Conservation (phyloP, 1,284 basidiomycete species). For the Somion occarium region DNA sequence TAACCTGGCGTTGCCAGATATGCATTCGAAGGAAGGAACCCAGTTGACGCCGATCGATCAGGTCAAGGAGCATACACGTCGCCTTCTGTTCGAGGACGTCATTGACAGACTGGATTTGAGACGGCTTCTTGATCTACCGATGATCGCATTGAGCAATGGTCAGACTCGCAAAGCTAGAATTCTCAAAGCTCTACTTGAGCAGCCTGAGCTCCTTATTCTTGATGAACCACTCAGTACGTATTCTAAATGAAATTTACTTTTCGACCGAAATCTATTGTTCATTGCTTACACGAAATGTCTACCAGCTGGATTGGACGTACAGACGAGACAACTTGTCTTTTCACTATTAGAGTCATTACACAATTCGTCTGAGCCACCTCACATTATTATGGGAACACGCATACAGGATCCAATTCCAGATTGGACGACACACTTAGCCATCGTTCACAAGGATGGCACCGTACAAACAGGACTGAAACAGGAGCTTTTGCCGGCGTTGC, state of each 20-base stretch:
- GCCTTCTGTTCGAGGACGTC: conserved; percentile 44
- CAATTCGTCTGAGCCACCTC: conserved; percentile 37
- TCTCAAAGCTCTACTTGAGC: conserved; percentile 67
- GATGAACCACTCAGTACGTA: conserved; percentile 80
- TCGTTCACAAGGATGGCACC: conserved; percentile 39
- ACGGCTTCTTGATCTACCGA: conserved; percentile 71
- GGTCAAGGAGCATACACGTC: conserved; percentile 23
- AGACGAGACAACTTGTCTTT: conserved; percentile 53
- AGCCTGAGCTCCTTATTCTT: conserved; percentile 71
- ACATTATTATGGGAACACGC: conserved; percentile 75
- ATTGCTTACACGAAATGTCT: conserved; percentile 1
- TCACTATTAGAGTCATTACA: conserved; percentile 61
- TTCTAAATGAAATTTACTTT: conserved; percentile 5
- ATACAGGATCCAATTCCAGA: conserved; percentile 78
- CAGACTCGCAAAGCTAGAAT: conserved; percentile 89
- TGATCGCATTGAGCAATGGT: conserved; percentile 85
- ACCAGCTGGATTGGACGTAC: conserved; percentile 69
- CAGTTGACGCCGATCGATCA: conserved; percentile 12
- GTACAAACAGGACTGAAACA: conserved; percentile 27
- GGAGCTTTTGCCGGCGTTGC: conserved; percentile 15
- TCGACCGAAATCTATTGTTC: conserved; percentile 8
- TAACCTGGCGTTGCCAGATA: conserved; percentile 21
- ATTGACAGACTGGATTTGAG: conserved; percentile 51
- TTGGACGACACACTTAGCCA: conserved; percentile 77
- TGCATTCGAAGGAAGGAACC: conserved; percentile 29